A percentile compares a stretch with the other conserved stretches of the same genome.
Evolutionary conservation across 2,329 filamentous ascomycete genomes (phyloP).

Genomic region (Pseudocercospora eumusae): DNA sequence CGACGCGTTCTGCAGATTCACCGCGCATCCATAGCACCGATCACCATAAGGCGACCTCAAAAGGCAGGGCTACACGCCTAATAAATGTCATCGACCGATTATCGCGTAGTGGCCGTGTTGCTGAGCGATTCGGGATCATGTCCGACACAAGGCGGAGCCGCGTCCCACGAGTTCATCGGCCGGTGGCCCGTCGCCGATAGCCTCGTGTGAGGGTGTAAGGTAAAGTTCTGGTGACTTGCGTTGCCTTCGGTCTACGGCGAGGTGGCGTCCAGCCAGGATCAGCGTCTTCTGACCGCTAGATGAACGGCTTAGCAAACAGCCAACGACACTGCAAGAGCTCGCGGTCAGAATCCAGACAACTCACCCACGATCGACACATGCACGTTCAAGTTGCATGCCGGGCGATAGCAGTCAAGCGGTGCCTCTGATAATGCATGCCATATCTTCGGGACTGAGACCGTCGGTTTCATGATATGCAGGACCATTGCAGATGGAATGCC

Average conservation of each 20-base stretch:
- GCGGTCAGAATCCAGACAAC: not conserved
- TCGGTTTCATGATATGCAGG: not conserved
- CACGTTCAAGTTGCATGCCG: not conserved
- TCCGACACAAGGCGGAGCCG: not conserved
- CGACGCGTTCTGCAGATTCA: not conserved
- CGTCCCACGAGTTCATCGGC: conserved; percentile 8
- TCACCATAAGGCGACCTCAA: not conserved
- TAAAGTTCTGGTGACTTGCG: conserved; percentile 4
- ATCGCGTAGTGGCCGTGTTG: not conserved
- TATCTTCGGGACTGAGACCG: not conserved
- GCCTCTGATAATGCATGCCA: not conserved
- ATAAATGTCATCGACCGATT: not conserved
- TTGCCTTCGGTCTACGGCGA: not conserved
- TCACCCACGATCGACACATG: not conserved
- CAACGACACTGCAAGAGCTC: not conserved
- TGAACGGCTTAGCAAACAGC: not conserved
- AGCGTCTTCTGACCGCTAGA: conserved; percentile 8
- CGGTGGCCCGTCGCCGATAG: not conserved
- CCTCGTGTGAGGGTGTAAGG: conserved; percentile 5
- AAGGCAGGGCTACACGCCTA: not conserved
- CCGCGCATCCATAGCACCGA: conserved; percentile 5
- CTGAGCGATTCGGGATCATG: not conserved
- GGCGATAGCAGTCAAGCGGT: not conserved
- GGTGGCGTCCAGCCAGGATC: not conserved
- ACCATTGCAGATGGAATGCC: not conserved